Evolutionary conservation across 768 basidiomycete genomes (phyloP).

Genomic region (Phaeotremella fagi): DNA sequence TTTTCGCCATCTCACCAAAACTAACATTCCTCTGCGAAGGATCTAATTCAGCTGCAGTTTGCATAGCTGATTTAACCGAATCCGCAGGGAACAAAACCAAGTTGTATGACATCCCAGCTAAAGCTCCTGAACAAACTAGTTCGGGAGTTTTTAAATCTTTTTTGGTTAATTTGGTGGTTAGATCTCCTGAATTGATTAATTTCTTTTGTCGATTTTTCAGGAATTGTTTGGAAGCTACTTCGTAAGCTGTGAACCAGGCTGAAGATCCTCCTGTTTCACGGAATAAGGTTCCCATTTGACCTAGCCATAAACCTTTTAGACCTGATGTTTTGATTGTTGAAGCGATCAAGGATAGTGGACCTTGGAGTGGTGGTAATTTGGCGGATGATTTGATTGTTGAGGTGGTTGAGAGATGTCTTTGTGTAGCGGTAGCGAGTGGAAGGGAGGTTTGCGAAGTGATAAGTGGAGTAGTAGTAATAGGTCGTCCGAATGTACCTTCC

Average conservation of each 20-base stretch:
- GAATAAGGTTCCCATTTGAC: constrained; percentile 86
- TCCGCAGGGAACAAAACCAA: constrained; percentile 92
- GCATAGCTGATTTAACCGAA: constrained; percentile 87
- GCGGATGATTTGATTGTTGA: constrained; percentile 11
- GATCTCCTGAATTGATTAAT: constrained; percentile 1
- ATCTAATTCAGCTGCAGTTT: constrained; percentile 84
- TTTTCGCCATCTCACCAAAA: constrained; percentile 57
- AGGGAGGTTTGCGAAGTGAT: constrained; percentile 15
- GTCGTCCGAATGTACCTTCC: constrained; percentile 32
- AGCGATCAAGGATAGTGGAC: constrained; percentile 65
- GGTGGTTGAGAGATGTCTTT: constrained; percentile 6
- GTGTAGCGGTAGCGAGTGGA: constrained; percentile 12
- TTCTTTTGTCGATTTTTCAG: constrained; percentile 53
- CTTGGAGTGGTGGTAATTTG: constrained; percentile 56
- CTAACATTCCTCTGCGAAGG: constrained; percentile 13
- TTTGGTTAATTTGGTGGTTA: constrained; percentile 40
- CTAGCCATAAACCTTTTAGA: constrained; percentile 86
- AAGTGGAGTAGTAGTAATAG: constrained; percentile 1
- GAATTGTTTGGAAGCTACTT: constrained; percentile 64
- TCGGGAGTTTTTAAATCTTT: constrained; percentile 67
- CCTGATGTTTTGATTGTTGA: constrained; percentile 65
- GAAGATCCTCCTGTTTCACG: constrained; percentile 87
- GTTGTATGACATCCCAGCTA: constrained; percentile 79
- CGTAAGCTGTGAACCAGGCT: constrained; percentile 88
- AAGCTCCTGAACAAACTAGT: constrained; percentile 77